Base-by-base conservation (phyloP, 2,329 filamentous ascomycete species). In the Byssochlamys sp. region DNA sequence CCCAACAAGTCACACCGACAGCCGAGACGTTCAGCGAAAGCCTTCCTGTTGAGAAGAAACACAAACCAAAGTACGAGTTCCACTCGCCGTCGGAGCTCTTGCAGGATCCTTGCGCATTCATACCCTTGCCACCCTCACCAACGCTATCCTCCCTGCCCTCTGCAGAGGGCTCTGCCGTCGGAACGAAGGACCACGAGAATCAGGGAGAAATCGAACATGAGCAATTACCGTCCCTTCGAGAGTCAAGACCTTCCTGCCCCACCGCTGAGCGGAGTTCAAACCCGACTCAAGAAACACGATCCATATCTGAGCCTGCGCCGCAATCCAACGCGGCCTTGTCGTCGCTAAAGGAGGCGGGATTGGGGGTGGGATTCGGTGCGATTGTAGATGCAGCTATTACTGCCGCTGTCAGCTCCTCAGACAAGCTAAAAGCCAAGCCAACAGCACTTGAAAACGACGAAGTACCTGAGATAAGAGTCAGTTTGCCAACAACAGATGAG, bases 1-100 rank as follows among this genome's bases (percentile, higher is more conserved):
- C 86, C 4, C 77, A 84, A 62, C 83, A 89, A 66, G 80, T 81
- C 0, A 91, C 88, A 1, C 88, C 88, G 1, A 88, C 84, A 60
- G 85, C 85, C 3, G 79, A 77, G 19, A 71, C 76, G 9, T 81
- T 80, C 55, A 68, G 73, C 12, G 57, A 71, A 52, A 65, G 64
- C 2, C 29, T 58, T 55, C 60, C 66, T 53, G 59, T 58, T 28
- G 59, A 60, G 11, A 71, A 69, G 57, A 70, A 73, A 45, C 73
- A 78, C 39, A 72, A 72, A 58, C 71, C 67, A 1, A 75, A 71
- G 45, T 76, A 77, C 57, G 74, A 77, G 54, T 78, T 78, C 57
- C 75, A 78, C 59, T 77, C 76, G 19, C 74, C 75, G 1, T 77
- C 75, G 1, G 76, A 78, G 57, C 67, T 78, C 10, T 61, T 78